Percentiles rank a stretch among this genome's conserved stretches.
Conservation (phyloP, 2,329 filamentous ascomycete genomes). For the Aspergillus quadrilineatus region DNA sequence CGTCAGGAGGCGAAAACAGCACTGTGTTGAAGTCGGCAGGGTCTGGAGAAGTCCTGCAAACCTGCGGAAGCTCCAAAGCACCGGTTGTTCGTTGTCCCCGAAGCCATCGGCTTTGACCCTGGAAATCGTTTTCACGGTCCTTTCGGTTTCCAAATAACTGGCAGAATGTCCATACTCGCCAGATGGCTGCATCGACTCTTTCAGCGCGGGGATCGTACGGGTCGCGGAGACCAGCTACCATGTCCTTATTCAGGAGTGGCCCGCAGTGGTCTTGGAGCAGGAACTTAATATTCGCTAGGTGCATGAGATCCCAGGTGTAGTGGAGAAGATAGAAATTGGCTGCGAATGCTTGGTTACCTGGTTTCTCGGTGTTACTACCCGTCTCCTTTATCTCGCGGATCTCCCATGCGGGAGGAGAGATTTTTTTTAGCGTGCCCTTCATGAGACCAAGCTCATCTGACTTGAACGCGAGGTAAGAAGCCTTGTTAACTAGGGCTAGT, state of each 20-base stretch:
- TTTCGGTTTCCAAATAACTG: constrained; percentile 11
- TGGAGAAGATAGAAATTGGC: constrained; percentile 12
- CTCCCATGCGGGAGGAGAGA: constrained; percentile 13
- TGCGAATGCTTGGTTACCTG: constrained; percentile 5
- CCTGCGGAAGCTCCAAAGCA: neutral
- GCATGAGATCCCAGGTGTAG: constrained; percentile 7
- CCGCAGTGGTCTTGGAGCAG: constrained; percentile 9
- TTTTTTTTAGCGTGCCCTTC: constrained; percentile 1
- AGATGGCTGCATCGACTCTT: constrained; percentile 10
- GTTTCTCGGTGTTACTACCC: neutral
- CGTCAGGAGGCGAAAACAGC: constrained; percentile 8
- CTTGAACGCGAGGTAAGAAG: constrained; percentile 11
- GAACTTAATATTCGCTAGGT: constrained; percentile 10
- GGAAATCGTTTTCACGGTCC: constrained; percentile 5
- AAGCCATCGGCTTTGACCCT: constrained; percentile 12
- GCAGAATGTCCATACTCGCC: constrained; percentile 16
- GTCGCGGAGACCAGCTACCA: neutral
- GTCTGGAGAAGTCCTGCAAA: constrained; percentile 6
- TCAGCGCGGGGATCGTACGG: constrained; percentile 1
- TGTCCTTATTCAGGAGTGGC: neutral
- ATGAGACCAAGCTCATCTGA: constrained; percentile 6
- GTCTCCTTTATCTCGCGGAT: constrained; percentile 10
- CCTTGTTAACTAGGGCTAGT: constrained; percentile 4
- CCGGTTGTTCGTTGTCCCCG: neutral
- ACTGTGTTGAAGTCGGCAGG: constrained; percentile 8